A percentile compares a stretch with the other conserved stretches of the same genome.
These are phyloP conservation scores for Martensiomyces pterosporus DNA, from an alignment of 192 early-diverging fungal genomes.

Conservation along the genomic window DNA sequence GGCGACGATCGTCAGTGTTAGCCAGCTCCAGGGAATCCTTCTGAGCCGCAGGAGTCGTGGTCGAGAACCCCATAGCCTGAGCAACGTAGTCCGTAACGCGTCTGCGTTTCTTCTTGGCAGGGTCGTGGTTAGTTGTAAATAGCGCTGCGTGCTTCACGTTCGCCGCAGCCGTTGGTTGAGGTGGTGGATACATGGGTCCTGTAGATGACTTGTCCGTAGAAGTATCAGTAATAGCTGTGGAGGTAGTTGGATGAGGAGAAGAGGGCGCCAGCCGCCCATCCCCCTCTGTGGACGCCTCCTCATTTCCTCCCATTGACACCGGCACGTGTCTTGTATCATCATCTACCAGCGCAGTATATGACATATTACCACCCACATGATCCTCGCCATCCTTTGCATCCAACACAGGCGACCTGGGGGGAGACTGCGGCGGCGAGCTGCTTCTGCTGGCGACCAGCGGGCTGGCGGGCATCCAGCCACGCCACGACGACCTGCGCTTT, in stretches of 20 bases:
- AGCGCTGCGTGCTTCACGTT: background rate
- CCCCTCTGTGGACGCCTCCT: background rate
- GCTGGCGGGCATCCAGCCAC: constrained; percentile 32
- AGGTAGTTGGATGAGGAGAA: background rate
- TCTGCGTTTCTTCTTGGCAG: background rate
- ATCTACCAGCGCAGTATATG: too few species aligned
- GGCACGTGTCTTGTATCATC: too few species aligned
- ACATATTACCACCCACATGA: background rate
- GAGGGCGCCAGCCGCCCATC: background rate
- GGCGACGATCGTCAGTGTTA: too few species aligned
- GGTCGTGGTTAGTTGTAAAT: background rate
- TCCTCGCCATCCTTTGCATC: constrained; percentile 1
- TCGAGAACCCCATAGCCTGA: too few species aligned
- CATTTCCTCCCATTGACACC: too few species aligned
- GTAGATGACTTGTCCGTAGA: too few species aligned
- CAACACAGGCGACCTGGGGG: constrained; percentile 3
- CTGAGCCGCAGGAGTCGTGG: too few species aligned
- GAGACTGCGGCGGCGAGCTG: background rate
- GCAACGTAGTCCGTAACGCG: too few species aligned
- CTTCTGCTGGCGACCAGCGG: background rate
- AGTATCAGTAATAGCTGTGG: background rate
- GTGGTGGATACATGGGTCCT: background rate
- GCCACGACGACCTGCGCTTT: constrained; percentile 47
- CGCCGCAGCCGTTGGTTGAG: background rate
- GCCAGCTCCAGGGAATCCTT: too few species aligned